Base-by-base conservation (phyloP, 228 moss, liverwort and hornwort genomes). In the Sphagnum fallax region DNA sequence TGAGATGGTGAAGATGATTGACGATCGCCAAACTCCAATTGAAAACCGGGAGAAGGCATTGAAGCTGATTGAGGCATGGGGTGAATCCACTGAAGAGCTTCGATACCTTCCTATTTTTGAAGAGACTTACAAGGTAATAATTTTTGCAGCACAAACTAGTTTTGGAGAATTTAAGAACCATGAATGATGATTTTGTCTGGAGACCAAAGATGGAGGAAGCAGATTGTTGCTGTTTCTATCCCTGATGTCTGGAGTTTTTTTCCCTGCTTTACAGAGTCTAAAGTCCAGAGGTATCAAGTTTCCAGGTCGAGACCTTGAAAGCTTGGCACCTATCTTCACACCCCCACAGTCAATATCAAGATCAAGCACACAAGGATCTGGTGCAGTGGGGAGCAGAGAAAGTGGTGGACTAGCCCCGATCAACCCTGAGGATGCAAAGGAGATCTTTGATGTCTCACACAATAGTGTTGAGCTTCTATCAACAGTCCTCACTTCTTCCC, bases 1-100 rank as follows among this genome's bases (percentile, higher is more conserved):
- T 64, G 97, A 98, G 74, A 93, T 98, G 93, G 97, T 98, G 6
- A 98, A 98, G 82, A 77, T 98, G 76, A 87, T 98, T 61, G 97
- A 98, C 14, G 97, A 98, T 79, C 90, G 90, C 6, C 72, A 88
- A 59, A 79, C 97, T n/a, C 79, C 88, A 5, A 78, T 64, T 14
- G 93, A 90, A 79, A 90, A 87, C 71, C 83, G 91, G 5, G 97
- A 98, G 76, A 98, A 98, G 81, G 84, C 91, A n/a, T 83, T 98
- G 0, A 91, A 91, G 83, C 75, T 98, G 64, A 90, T 98, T 53
- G 97, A 98, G 80, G 91, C 97, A 4, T 98, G 97, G 97, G 97
- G 97, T 4, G 97, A 98, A 82, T 76, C 97, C 5, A 88, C 91
- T 5, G 97, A 98, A 60, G 97, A 98, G 82, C 90, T 98, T 14